phyloP scores from a whole-genome alignment of 1,139 yeast genomes.

The Hyphopichia burtonii region DNA sequence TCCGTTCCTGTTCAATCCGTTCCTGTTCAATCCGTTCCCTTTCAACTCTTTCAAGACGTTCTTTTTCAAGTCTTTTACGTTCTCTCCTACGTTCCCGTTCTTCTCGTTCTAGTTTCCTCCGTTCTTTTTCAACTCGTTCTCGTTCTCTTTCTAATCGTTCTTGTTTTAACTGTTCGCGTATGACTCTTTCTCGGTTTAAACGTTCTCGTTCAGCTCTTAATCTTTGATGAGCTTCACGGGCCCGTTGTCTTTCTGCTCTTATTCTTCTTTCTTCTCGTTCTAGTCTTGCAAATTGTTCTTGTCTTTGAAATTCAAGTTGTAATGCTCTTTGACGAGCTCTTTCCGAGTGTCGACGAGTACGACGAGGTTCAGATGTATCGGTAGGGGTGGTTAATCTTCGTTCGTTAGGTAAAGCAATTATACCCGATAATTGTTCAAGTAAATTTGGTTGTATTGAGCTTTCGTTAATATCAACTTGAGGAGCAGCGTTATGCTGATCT shows the following conservation, averaged over 20 bases:
- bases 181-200: not conserved
- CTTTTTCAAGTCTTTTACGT: not conserved
- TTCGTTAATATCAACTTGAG: not conserved
- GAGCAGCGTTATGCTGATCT: constrained; percentile 1
- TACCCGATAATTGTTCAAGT: not conserved
- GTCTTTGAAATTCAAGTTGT: not conserved
- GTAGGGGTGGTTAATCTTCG: not conserved
- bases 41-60: not conserved
- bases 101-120: not conserved
- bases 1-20: not conserved
- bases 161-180: not conserved
- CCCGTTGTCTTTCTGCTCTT: constrained; percentile 1
- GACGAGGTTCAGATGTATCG: not conserved
- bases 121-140: constrained; percentile 1
- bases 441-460: no score
- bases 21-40: not conserved
- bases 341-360: not conserved
- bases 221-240: not conserved
- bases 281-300: not conserved
- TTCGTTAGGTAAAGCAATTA: not conserved
- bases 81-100: not conserved
- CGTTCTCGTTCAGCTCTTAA: constrained; percentile 1
- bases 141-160: not conserved
- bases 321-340: not conserved
- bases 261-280: constrained; percentile 1